A percentile compares a stretch with the other conserved stretches of the same genome.
Evolutionary conservation across 2,329 filamentous ascomycete genomes (phyloP).

Genomic region (Cladophialophora carrionii): DNA sequence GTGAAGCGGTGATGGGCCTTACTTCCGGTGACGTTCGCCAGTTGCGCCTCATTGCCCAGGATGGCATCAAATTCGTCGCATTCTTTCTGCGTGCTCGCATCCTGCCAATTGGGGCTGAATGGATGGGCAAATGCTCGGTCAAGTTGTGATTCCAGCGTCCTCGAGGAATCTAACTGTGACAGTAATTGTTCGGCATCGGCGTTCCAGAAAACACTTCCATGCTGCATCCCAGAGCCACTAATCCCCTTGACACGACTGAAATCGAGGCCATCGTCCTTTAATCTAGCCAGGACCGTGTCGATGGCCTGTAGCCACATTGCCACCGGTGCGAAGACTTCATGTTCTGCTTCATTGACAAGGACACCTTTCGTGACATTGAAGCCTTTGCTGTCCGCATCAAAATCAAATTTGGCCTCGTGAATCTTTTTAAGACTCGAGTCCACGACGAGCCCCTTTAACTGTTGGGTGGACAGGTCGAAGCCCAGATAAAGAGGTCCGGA

Average conservation of each 20-base stretch:
- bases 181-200: conserved; percentile 68
- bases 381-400: conserved; percentile 78
- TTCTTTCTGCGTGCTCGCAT: conserved; percentile 89
- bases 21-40: conserved; percentile 84
- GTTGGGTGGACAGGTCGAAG: conserved; percentile 95
- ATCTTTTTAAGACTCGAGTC: conserved; percentile 78
- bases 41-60: conserved; percentile 66
- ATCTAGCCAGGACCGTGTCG: conserved; percentile 76
- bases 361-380: conserved; percentile 90
- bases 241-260: conserved; percentile 77
- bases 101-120: conserved; percentile 96
- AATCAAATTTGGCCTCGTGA: conserved; percentile 89
- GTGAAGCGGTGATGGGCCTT: conserved; percentile 97
- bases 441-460: conserved; percentile 91
- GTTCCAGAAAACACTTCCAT: conserved; percentile 95
- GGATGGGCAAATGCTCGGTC: conserved; percentile 75
- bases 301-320: conserved; percentile 93
- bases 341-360: conserved; percentile 74
- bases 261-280: conserved; percentile 71
- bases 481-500: conserved; percentile 76
- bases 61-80: conserved; percentile 83
- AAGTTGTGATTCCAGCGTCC: conserved; percentile 73
- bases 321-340: conserved; percentile 90
- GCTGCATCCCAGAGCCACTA: conserved; percentile 93
- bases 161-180: conserved; percentile 60